Conservation (phyloP, 257 asterid genomes). For the Sherardia arvensis region DNA sequence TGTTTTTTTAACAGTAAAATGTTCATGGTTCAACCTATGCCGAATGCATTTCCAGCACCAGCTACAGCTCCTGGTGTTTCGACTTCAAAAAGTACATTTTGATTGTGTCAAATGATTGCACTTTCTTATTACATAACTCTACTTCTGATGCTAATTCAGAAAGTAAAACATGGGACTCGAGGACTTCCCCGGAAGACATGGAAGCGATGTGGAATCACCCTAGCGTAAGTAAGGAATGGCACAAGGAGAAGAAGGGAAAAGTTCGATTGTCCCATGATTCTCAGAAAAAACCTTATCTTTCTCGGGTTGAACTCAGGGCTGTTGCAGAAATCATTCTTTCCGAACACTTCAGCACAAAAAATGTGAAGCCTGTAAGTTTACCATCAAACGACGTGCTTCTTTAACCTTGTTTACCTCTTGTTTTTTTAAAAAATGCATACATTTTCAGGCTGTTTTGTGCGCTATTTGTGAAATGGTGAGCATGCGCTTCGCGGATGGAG, state of each 20-base stretch:
- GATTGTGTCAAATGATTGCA: not conserved
- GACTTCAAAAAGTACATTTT: constrained; percentile 38
- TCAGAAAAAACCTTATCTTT: constrained; percentile 71
- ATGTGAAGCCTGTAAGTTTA: constrained; percentile 56
- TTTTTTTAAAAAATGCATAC: not conserved
- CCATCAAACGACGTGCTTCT: not conserved
- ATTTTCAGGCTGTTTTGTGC: constrained; percentile 62
- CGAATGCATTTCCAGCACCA: constrained; percentile 31
- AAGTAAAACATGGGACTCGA: constrained; percentile 75
- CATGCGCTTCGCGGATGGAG: constrained; percentile 74
- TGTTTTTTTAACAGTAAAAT: constrained; percentile 47
- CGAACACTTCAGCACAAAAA: constrained; percentile 47
- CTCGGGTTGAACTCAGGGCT: constrained; percentile 74
- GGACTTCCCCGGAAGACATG: constrained; percentile 77
- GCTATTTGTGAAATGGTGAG: constrained; percentile 83
- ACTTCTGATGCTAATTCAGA: constrained; percentile 24
- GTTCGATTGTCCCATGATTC: constrained; percentile 71
- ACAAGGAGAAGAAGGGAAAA: constrained; percentile 66
- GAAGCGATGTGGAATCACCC: constrained; percentile 78
- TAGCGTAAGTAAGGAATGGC: constrained; percentile 73
- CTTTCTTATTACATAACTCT: constrained; percentile 9
- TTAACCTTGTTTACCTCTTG: not conserved
- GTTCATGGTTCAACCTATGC: constrained; percentile 42
- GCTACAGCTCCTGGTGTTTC: constrained; percentile 28
- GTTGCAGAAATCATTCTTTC: constrained; percentile 61